These are phyloP conservation scores for Botrytis pseudocinerea DNA, from an alignment of 2,329 filamentous ascomycete species.

Conservation along the genomic window DNA sequence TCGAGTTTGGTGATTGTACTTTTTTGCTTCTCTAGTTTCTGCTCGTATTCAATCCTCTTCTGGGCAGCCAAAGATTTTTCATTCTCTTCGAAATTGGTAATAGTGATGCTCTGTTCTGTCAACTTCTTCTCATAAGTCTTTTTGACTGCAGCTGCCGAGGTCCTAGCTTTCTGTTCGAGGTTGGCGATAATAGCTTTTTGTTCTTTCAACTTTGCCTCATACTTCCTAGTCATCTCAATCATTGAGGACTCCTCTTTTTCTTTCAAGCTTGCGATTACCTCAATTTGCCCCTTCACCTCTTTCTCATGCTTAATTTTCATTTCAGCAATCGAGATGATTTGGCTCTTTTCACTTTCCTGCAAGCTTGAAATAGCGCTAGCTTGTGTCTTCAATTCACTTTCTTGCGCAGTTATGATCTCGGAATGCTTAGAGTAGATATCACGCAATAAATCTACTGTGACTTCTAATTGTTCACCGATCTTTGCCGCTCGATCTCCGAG, in stretches of 20 bases:
- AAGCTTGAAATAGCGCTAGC: background rate
- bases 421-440: background rate
- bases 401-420: background rate
- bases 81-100: background rate
- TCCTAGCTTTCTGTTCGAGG: background rate
- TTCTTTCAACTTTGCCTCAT: background rate
- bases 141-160: background rate
- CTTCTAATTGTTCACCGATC: background rate
- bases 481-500: background rate
- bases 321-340: background rate
- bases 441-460: background rate
- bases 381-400: background rate
- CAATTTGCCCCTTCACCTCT: background rate
- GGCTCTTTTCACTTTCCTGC: background rate
- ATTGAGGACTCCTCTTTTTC: background rate
- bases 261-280: background rate
- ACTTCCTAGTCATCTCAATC: background rate
- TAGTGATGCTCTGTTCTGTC: background rate
- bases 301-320: background rate
- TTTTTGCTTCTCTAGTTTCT: background rate
- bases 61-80: too few relatives aligned
- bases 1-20: background rate
- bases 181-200: background rate
- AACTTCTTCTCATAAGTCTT: background rate
- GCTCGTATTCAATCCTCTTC: background rate